Evolutionary conservation across 345 rosid species (phyloP).

Genomic region (Corymbia maculata): DNA sequence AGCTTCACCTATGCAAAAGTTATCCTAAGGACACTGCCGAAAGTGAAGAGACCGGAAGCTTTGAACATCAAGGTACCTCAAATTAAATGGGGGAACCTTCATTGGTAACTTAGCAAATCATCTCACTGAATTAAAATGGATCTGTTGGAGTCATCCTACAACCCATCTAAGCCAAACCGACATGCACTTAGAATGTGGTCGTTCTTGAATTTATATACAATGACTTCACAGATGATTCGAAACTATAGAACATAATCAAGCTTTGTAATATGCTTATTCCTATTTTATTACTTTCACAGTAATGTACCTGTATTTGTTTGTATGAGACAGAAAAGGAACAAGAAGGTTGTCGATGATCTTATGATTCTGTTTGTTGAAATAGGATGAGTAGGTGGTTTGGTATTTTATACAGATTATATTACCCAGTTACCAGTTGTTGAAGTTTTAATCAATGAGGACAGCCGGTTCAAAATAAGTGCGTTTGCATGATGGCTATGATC

Average conservation of each 20-base stretch:
- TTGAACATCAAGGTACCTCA: background rate
- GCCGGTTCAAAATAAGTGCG: background rate
- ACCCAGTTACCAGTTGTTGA: background rate
- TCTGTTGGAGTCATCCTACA: background rate
- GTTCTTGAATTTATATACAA: background rate
- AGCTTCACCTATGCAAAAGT: background rate
- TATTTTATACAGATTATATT: background rate
- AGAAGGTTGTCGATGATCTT: background rate
- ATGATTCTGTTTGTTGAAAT: background rate
- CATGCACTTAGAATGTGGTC: background rate
- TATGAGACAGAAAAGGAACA: background rate
- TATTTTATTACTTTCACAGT: background rate
- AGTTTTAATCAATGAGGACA: background rate
- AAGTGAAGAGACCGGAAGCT: background rate
- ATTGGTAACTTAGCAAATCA: background rate
- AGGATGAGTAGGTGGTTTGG: background rate
- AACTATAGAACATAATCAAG: background rate
- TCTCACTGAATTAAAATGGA: background rate
- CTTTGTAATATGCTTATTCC: background rate
- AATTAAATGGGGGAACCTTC: background rate
- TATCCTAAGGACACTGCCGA: background rate
- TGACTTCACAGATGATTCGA: background rate
- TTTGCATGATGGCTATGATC: background rate
- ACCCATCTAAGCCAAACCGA: background rate
- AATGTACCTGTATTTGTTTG: background rate